Percentiles rank a stretch among this genome's conserved stretches.
phyloP scores from a whole-genome alignment of 1,284 basidiomycete genomes.

The Bondarzewia mesenterica region DNA sequence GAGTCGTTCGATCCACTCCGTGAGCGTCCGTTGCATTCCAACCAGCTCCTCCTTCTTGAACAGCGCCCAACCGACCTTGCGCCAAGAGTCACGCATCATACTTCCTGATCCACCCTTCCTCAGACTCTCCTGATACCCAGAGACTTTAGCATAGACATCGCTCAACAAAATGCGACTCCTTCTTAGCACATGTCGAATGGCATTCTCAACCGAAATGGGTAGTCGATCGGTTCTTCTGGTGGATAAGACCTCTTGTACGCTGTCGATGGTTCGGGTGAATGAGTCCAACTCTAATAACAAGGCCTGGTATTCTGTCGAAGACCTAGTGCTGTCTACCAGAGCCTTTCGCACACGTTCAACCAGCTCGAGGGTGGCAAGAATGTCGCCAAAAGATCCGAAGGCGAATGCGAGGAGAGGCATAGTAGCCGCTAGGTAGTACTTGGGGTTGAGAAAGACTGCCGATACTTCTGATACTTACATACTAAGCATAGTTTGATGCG shows the following conservation, averaged over 20 bases:
- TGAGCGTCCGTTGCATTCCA: neutral
- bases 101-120: neutral
- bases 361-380: neutral
- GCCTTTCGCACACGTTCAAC: neutral
- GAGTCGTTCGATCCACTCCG: neutral
- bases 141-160: neutral
- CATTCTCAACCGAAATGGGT: neutral
- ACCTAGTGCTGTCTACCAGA: neutral
- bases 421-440: too few species aligned
- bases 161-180: neutral
- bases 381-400: neutral
- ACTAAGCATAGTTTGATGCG: too few species aligned
- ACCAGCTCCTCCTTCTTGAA: neutral
- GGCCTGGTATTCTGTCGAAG: neutral
- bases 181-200: neutral
- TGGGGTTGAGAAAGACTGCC: too few species aligned
- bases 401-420: neutral
- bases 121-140: neutral
- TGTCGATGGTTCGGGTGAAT: neutral
- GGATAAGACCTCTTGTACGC: neutral
- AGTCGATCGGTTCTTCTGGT: neutral
- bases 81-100: slow-evolving; percentile 2
- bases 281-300: neutral
- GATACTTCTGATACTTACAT: too few species aligned
- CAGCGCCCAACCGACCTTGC: slow-evolving; percentile 2